Evolutionary conservation across 805 yeast species (phyloP), one percentile per base, ranked within the genome.

Genomic region (Yarrowia sp.): DNA sequence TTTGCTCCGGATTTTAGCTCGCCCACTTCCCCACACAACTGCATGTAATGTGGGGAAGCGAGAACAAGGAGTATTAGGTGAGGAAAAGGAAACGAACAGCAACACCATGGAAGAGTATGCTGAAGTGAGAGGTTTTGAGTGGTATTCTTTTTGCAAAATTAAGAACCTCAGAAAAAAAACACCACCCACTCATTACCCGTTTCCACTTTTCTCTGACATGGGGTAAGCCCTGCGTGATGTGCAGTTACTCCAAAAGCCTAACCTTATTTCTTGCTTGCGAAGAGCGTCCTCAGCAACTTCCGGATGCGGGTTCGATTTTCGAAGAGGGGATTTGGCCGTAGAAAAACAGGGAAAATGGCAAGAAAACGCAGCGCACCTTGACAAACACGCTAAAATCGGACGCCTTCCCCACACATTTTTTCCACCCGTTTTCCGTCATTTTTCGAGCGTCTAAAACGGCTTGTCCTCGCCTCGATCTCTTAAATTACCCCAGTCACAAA

Each of bases 41-140:
- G 64, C 64, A 56, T 56, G 64, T 42, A 56, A 56, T 56, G 64
- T 56, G 64, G 64, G 64, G 64, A 56, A 56, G 63, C 40, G 22
- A 26, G 49, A 42, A 26, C 16, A 53, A 53, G 32, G 32, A 26
- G 32, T 26, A 26, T 26, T 26, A 26, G 32, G 32, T 26, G 7
- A 26, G 32, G 7, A 26, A 26, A 5, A 26, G 32, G 32, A 26
- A 26, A 19, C 19, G 19, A 19, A 19, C 19, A 19, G 19, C 19
- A 19, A 19, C 19, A 19, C 19, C 19, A 19, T 19, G 19, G 19
- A 19, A 19, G 19, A 19, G 19, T 19, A 19, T 19, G 19, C 19
- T 19, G 19, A 19, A 19, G 19, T 19, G 19, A 19, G 19, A 19
- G 19, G 19, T 19, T 19, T 19, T 19, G 19, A 19, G 19, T 19